Conservation (phyloP, 345 rosid genomes). For the Sapria himalayana region DNA sequence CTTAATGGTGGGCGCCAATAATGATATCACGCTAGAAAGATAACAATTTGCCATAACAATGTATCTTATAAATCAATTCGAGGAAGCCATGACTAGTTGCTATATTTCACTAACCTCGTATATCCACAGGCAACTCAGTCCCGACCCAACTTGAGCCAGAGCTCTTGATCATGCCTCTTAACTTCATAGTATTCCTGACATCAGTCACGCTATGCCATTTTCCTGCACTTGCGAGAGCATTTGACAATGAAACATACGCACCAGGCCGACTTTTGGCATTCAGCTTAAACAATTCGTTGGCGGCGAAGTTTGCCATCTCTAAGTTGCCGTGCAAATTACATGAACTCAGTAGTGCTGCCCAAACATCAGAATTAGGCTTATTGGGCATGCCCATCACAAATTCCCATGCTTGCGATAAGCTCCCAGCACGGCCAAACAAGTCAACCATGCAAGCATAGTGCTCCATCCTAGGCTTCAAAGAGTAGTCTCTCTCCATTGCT, state of each 20-base stretch:
- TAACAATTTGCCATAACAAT: no score
- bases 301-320: constrained; percentile 50
- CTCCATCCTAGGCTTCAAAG: constrained; percentile 59
- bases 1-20: no score
- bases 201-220: constrained; percentile 56
- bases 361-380: constrained; percentile 63
- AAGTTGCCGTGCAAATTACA: constrained; percentile 43
- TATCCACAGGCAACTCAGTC: no score
- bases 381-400: constrained; percentile 40
- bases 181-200: constrained; percentile 55
- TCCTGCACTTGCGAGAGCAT: constrained; percentile 66
- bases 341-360: constrained; percentile 78
- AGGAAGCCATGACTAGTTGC: no score
- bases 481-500: constrained; percentile 57
- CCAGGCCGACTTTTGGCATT: constrained; percentile 56
- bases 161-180: constrained; percentile 35
- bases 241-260: constrained; percentile 66
- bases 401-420: constrained; percentile 37
- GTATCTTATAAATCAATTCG: no score
- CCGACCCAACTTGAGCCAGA: constrained; percentile 64
- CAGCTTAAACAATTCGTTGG: constrained; percentile 49
- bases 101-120: no score
- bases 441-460: constrained; percentile 92
- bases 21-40: no score
- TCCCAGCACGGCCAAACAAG: constrained; percentile 69